A percentile compares a stretch with the other conserved stretches of the same genome.
Conservation (phyloP, 2,329 filamentous ascomycete genomes). For the Neospermospora avenae region DNA sequence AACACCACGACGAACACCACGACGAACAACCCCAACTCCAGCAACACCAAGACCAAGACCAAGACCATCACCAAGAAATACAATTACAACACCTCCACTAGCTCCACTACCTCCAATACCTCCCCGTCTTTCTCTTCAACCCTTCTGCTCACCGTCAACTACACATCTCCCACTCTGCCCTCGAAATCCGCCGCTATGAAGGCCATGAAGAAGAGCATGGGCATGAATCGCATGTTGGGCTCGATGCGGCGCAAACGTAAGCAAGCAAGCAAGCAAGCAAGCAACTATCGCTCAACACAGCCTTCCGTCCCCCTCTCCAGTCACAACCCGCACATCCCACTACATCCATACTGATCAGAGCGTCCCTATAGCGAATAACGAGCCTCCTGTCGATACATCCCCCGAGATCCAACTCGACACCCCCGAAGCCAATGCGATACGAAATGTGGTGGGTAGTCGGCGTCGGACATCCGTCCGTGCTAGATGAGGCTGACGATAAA, state of each 20-base stretch:
- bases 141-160: not conserved
- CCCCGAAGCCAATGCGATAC: slow-evolving; percentile 63
- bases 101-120: not conserved
- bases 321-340: not conserved
- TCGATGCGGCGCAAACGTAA: slow-evolving; percentile 33
- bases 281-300: too few relatives aligned
- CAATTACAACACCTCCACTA: not conserved
- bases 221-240: slow-evolving; percentile 35
- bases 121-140: not conserved
- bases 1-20: not conserved
- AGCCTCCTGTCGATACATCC: slow-evolving; percentile 14
- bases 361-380: slow-evolving; percentile 15
- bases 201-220: slow-evolving; percentile 37
- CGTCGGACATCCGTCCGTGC: not conserved
- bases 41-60: not conserved
- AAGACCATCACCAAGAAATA: not conserved
- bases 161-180: not conserved
- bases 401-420: slow-evolving; percentile 46
- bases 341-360: not conserved
- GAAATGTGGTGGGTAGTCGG: slow-evolving; percentile 59
- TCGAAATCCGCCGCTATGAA: slow-evolving; percentile 29
- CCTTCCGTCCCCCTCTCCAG: not conserved
- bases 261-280: too few relatives aligned
- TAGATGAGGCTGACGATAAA: slow-evolving; percentile 8
- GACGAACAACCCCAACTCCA: not conserved